Evolutionary conservation across 768 basidiomycete genomes (phyloP), one percentile per base, ranked within the genome.

Genomic region (Tulasnella sp.): DNA sequence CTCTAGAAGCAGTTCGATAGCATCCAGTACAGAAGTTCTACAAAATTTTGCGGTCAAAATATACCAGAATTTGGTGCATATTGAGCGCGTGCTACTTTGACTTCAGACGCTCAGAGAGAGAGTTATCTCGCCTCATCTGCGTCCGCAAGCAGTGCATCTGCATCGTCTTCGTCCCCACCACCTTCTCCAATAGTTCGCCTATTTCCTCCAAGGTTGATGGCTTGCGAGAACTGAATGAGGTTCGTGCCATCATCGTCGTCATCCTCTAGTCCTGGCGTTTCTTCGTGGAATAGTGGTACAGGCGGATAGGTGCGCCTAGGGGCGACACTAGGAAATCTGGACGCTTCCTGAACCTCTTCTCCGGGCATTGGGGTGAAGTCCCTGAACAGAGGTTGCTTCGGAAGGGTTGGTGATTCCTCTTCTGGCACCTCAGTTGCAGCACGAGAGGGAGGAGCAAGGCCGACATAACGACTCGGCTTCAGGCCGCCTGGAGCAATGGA

Each of bases 171-270:
- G 80, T 91, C 87, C 58, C 91, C 92, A 58, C 93, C 91, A 37
- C 91, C 91, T 74, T 93, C 91, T 31, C 91, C 89, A 12, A 85
- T 86, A n/a, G 86, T 86, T 1, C 87, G 88, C n/a, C 87, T 85
- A 74, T 87, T 85, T 78, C 86, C 84, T 67, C 88, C 88, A 19
- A 89, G 89, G 78, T 87, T 87, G 70, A 95, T 85, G 36, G 88
- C 85, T 80, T 94, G 93, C 80, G 91, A 94, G 80, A 94, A 92
- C 70, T 86, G 85, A 84, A 93, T 87, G 86, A 95, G 89, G 7
- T 87, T 89, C 42, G 86, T 87, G 69, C 84, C 84, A 39, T 84
- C 86, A 37, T 82, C 82, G 12, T 34, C 74, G 5, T 68, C 74
- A 22, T 75, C 74, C 17, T 54, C 72, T 3, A 58, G 19, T 34